A percentile compares a stretch with the other conserved stretches of the same genome.
Conservation (phyloP, 305 asterid genomes). For the Rubia occidens region DNA sequence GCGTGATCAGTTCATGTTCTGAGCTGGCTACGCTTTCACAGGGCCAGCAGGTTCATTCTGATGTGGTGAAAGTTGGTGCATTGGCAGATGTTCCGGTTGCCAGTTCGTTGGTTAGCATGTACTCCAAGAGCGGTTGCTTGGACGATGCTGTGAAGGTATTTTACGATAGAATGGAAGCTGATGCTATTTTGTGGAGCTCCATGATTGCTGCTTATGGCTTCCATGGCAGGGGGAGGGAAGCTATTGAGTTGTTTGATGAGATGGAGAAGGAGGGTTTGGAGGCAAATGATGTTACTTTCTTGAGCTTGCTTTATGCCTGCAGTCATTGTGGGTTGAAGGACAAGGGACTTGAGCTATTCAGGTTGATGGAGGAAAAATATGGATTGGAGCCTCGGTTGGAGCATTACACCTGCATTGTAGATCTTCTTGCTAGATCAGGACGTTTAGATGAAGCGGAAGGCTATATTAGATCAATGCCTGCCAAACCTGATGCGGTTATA, state of each 20-base stretch:
- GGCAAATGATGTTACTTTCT: slow-evolving; percentile 63
- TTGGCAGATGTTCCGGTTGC: slow-evolving; percentile 40
- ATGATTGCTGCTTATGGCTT: slow-evolving; percentile 85
- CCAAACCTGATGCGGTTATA: slow-evolving; percentile 48
- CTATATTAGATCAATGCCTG: slow-evolving; percentile 62
- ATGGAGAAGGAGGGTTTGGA: slow-evolving; percentile 57
- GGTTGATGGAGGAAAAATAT: slow-evolving; percentile 45
- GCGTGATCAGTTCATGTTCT: slow-evolving; percentile 65
- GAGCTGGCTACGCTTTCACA: slow-evolving; percentile 74
- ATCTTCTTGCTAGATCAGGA: slow-evolving; percentile 81
- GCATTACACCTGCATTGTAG: slow-evolving; percentile 82
- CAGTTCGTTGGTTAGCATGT: slow-evolving; percentile 79
- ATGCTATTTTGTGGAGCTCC: slow-evolving; percentile 73
- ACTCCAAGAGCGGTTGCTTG: slow-evolving; percentile 79
- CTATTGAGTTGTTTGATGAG: slow-evolving; percentile 42
- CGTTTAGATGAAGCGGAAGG: slow-evolving; percentile 64
- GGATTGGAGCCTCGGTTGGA: slow-evolving; percentile 53
- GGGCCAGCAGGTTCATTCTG: slow-evolving; percentile 85
- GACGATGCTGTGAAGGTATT: slow-evolving; percentile 60
- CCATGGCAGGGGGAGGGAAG: slow-evolving; percentile 75
- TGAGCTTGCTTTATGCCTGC: slow-evolving; percentile 79
- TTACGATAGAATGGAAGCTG: slow-evolving; percentile 33
- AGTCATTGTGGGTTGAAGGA: slow-evolving; percentile 80
- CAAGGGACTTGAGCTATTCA: slow-evolving; percentile 50
- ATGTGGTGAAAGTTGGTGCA: slow-evolving; percentile 61